These are phyloP conservation scores for Corrigiola litoralis DNA, from an alignment of 179 eudicot species.

Conservation along the genomic window DNA sequence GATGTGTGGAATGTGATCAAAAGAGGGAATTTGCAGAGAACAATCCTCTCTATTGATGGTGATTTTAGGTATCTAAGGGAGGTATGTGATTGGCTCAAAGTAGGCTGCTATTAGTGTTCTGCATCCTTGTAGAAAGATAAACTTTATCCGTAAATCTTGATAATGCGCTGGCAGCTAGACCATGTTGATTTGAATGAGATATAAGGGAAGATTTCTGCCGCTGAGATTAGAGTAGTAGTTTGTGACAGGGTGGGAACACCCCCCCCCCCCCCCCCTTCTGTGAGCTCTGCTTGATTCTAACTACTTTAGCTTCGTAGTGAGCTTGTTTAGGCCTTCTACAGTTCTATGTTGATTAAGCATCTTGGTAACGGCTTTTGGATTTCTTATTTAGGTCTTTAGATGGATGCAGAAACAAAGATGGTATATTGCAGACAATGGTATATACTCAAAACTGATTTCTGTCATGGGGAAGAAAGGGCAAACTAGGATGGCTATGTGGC, in stretches of 20 bases:
- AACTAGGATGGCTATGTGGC: slow-evolving; percentile 95
- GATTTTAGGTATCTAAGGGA: too few relatives aligned
- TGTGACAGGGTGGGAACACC: too few relatives aligned
- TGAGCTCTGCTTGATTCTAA: neutral
- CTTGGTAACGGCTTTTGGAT: neutral
- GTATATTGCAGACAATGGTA: slow-evolving; percentile 93
- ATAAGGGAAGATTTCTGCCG: neutral
- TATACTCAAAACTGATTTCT: slow-evolving; percentile 86
- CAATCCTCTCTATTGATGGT: too few relatives aligned
- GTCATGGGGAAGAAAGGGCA: slow-evolving; percentile 98
- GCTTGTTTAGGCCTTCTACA: neutral
- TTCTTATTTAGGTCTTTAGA: slow-evolving; percentile 72
- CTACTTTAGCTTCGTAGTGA: neutral
- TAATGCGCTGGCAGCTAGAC: neutral
- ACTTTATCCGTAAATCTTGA: too few relatives aligned
- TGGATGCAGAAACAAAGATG: slow-evolving; percentile 99
- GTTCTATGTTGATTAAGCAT: slow-evolving; percentile 1
- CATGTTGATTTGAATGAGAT: neutral
- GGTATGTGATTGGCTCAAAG: too few relatives aligned
- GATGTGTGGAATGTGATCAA: neutral
- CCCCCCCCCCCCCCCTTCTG: too few relatives aligned
- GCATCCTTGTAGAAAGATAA: neutral
- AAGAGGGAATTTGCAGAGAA: too few relatives aligned
- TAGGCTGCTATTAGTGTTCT: neutral
- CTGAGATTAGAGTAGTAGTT: neutral